Evolutionary conservation across 2,329 filamentous ascomycete genomes (phyloP).

Genomic region (Teratosphaeria nubilosa): DNA sequence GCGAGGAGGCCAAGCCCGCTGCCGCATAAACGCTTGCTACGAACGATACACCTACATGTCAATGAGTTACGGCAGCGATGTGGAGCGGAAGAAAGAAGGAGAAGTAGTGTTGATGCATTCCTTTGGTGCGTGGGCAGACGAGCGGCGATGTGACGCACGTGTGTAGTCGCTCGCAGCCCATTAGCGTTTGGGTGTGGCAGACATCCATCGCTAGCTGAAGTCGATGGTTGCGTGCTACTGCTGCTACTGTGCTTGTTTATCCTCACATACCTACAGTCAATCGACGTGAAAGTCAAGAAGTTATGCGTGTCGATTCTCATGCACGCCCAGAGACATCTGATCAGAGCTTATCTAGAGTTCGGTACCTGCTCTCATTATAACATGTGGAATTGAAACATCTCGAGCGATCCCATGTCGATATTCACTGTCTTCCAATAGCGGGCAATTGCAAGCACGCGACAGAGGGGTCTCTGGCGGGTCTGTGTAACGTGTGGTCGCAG

Average conservation of each 20-base stretch:
- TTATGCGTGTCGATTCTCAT: background rate
- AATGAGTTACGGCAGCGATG: constrained; percentile 5
- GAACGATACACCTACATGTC: constrained; percentile 1
- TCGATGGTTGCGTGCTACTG: background rate
- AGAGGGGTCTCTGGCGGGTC: too few relatives aligned
- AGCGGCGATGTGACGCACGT: background rate
- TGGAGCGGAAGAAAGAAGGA: background rate
- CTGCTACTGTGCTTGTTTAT: background rate
- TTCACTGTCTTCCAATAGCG: background rate
- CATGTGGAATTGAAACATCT: too few relatives aligned
- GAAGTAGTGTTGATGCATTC: constrained; percentile 6
- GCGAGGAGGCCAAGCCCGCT: constrained; percentile 35
- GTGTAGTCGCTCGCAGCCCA: background rate
- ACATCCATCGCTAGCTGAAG: background rate
- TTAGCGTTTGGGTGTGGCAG: background rate
- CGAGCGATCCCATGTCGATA: too few relatives aligned
- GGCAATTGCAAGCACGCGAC: background rate
- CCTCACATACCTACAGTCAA: constrained; percentile 1
- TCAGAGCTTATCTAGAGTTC: background rate
- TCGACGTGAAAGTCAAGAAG: background rate
- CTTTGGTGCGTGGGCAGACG: constrained; percentile 2
- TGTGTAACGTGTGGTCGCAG: background rate
- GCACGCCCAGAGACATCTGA: background rate
- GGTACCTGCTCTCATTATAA: too few relatives aligned
- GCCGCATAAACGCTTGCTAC: constrained; percentile 27